Evolutionary conservation across 345 rosid species (phyloP).

Genomic region (Lagerstroemia speciosa): DNA sequence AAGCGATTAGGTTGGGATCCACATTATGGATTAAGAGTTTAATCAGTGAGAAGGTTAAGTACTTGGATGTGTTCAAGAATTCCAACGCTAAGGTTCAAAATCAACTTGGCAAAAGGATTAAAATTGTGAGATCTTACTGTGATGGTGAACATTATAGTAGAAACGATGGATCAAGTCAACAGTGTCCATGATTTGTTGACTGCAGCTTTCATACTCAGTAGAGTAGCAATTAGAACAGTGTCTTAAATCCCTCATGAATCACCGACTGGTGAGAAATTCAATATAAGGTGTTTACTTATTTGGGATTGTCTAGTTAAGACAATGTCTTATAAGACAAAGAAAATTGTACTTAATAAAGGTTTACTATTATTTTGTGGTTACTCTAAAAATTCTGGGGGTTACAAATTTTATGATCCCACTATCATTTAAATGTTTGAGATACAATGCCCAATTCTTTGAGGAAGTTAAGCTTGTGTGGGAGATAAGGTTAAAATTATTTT

Average conservation of each 20-base stretch:
- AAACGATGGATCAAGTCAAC: constrained; percentile 6
- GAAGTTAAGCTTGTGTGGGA: not conserved
- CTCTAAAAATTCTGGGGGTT: too few relatives aligned
- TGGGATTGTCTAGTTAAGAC: not conserved
- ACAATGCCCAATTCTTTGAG: not conserved
- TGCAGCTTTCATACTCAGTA: not conserved
- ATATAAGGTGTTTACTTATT: not conserved
- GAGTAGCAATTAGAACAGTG: not conserved
- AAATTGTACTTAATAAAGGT: not conserved
- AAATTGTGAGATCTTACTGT: constrained; percentile 5
- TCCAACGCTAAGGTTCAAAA: not conserved
- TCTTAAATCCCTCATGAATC: not conserved
- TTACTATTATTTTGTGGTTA: too few relatives aligned
- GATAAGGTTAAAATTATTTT: not conserved
- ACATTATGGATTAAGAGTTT: not conserved
- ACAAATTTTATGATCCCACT: not conserved
- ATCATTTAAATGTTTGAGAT: not conserved
- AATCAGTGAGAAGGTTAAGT: constrained; percentile 9
- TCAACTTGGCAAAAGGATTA: constrained; percentile 7
- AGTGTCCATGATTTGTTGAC: not conserved
- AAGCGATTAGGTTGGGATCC: constrained; percentile 1
- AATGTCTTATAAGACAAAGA: not conserved
- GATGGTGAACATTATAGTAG: constrained; percentile 7
- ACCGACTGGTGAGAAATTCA: not conserved
- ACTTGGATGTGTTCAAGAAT: constrained; percentile 3